Base-by-base conservation (phyloP, 2,329 filamentous ascomycete genomes). In the Tricladium varicosporioides region DNA sequence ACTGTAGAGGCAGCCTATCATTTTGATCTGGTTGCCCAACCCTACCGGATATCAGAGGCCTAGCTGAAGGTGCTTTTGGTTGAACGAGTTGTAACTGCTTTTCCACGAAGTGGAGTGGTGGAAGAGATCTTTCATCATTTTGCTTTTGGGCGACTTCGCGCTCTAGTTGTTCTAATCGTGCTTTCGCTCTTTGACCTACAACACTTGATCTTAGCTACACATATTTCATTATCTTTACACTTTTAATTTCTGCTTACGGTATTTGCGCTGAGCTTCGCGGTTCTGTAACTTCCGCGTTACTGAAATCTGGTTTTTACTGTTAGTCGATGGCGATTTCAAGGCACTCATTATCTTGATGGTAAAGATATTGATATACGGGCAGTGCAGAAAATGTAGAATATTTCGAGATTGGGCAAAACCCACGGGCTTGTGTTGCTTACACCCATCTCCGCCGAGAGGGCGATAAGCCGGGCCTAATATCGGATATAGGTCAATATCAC, bases 231-330 rank as follows among this genome's bases (percentile, higher is more conserved):
- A 51, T 8, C 14, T 13, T 22, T 14, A 5, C 18, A 27, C 48
- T 27, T 27, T 4, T 3, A 27, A 27, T 16, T 51, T 18, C 15
- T n/a, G 13, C 50, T 13, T 44, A 53, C 50, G 50, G n/a, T 53
- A 53, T 18, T 53, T 53, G 13, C 50, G 40, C 33, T 53, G 50
- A 10, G 50, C 50, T 33, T 45, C 42, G 5, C 50, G 42, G 22
- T 53, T 53, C 19, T 53, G 50, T 19, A 18, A 14, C 22, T 46
- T 45, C 9, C 50, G 18, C 22, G 15, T 45, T 19, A 46, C 50
- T 14, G 50, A 4, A 27, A 27, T 27, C 22, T 27, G 22, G 22
- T 27, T 27, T 27, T 7, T 27, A 27, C 22, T 27, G 4, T 53
- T 33, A 52, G 19, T 15, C 36, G 32, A 5, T 33, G 46, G 11